Base-by-base conservation (phyloP, 768 basidiomycete genomes). In the Lactarius sp. region DNA sequence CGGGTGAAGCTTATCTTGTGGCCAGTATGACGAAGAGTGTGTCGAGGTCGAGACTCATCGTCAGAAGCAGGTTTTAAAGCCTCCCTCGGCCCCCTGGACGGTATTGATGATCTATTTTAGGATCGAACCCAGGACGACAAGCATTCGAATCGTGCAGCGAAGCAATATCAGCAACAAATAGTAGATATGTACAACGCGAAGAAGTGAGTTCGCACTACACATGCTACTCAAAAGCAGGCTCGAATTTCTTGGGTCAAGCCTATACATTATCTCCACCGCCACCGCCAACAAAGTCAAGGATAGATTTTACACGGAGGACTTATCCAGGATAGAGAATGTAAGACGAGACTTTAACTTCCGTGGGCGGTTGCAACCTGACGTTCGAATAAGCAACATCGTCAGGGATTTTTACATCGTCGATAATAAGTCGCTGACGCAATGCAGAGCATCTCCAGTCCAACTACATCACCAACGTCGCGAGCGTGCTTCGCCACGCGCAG, bases 1-100 rank as follows among this genome's bases (percentile, higher is more conserved):
- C 49, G 42, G 27, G 57, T 51, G 41, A 42, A 20, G 57, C 61
- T 62, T 51, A 61, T 47, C 36, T 65, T 31, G 49, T 20, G 49
- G 52, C 50, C 66, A 93, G 91, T 93, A 93, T 69, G 87, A 92
- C 68, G 86, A 85, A 34, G 85, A 90, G 68, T 93, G 92, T 71
- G 70, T 71, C 16, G 90, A 92, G 72, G 82, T 88, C 22, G 88
- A 90, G 69, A 73, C 79, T 22, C 81, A 84, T 69, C 85, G 88
- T 54, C 88, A 90, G 78, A 93, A 92, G 74, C 90, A 92, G 83
- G 91, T 82, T 41, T 52, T 50, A 71, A 51, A 71, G 70, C 66
- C 62, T 22, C 46, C 50, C 47, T 64, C 62, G 13, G 5, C 57
- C 50, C 13, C n/a, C 20, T 34, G 51, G 47, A 31, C 53, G 61